Base-by-base conservation (phyloP, 208 protist genomes). In the Trichomonas tenax region DNA sequence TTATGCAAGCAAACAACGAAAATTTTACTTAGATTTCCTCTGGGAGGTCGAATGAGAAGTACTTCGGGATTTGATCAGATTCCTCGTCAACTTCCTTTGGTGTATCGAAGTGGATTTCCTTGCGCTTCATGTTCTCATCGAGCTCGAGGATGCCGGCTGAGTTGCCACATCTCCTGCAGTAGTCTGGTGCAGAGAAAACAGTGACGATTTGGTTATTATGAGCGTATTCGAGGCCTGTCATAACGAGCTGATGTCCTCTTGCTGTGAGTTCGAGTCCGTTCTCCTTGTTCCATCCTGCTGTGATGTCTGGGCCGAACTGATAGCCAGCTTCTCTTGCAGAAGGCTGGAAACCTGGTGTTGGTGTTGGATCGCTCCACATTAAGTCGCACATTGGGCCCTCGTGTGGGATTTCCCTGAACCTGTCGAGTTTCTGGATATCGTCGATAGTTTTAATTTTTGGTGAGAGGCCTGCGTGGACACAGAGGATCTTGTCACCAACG, bases 231-330 rank as follows among this genome's bases (percentile, higher is more conserved):
- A 99, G 99, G 14, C 99, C 99, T 14, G 96, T 97, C 96, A 97
- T 97, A 15, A 97, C 96, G 9, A 97, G 95, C 96, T 98, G 97
- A 58, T 98, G 97, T 23, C 97, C 97, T 10, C 97, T 81, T 0
- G 98, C 97, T 51, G 99, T n/a, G n/a, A n/a, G n/a, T n/a, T n/a
- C n/a, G n/a, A n/a, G n/a, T n/a, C n/a, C n/a, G n/a, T n/a, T n/a
- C 97, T 98, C 99, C 96, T 99, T 98, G 97, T 99, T 99, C 97
- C 99, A 99, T 97, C 99, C 98, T 96, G 99, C 98, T 10, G 98
- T 98, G 44, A 99, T 99, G 97, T 99, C 99, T 86, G 96, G 34
- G 97, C 97, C n/a, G n/a, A n/a, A n/a, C n/a, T n/a, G n/a, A n/a
- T n/a, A n/a, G n/a, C n/a, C n/a, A n/a, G n/a, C n/a, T n/a, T 96